A percentile compares a stretch with the other conserved stretches of the same genome.
Conservation (phyloP, 495 filamentous ascomycete genomes). For the Cladorrhinum samala region DNA sequence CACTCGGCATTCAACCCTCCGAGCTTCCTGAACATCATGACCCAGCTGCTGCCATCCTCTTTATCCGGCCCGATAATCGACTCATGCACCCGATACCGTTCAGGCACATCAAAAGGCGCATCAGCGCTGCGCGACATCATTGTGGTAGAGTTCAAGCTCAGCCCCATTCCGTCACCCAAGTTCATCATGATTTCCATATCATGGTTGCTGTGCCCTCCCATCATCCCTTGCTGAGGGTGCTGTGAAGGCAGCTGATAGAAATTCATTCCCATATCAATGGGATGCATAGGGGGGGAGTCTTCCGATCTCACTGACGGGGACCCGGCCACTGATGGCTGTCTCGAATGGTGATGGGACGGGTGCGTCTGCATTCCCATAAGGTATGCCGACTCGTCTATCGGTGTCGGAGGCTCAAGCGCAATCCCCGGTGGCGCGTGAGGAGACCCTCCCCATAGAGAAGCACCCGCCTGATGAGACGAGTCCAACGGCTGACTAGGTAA, state of each 20-base stretch:
- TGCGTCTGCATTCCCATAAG: not conserved
- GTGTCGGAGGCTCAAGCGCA: slow-evolving; percentile 15
- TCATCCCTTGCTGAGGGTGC: not conserved
- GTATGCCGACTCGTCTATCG: slow-evolving; percentile 4
- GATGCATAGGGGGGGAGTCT: not conserved
- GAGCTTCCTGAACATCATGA: slow-evolving; percentile 28
- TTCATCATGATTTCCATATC: not conserved
- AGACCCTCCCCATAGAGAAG: not conserved
- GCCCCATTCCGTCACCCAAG: not conserved
- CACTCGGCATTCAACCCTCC: slow-evolving; percentile 20
- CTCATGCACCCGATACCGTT: slow-evolving; percentile 25
- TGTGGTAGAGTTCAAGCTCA: not conserved
- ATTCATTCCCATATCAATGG: slow-evolving; percentile 1
- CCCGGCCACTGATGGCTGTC: not conserved
- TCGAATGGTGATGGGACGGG: not conserved
- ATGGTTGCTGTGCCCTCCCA: not conserved
- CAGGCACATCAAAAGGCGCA: slow-evolving; percentile 28
- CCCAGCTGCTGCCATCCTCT: slow-evolving; percentile 27
- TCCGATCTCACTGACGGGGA: slow-evolving; percentile 5
- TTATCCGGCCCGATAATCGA: slow-evolving; percentile 23
- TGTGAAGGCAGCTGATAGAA: not conserved
- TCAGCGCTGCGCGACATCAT: slow-evolving; percentile 16
- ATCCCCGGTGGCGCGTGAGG: slow-evolving; percentile 7
- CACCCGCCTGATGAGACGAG: not conserved
- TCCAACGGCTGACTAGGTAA: not conserved